Evolutionary conservation across 495 filamentous ascomycete species (phyloP).

Genomic region (Penicillium ochrochloron): DNA sequence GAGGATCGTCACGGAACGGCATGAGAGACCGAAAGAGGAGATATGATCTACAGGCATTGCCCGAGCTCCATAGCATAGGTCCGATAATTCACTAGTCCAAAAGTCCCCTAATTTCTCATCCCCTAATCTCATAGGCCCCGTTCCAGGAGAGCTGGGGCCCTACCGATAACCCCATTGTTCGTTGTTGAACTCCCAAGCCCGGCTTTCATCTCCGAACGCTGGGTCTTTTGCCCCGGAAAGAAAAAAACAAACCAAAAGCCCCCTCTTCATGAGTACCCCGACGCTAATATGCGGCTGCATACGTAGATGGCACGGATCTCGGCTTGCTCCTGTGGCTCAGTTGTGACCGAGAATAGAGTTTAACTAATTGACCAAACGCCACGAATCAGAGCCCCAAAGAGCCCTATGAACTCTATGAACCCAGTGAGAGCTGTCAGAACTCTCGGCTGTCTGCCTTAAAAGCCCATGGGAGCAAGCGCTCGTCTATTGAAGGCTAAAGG

Average conservation of each 20-base stretch:
- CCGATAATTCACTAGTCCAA: neutral
- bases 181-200: constrained; percentile 7
- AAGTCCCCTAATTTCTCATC: neutral
- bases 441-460: constrained; percentile 3
- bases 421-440: constrained; percentile 28
- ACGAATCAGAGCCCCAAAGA: constrained; percentile 13
- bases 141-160: neutral
- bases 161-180: too few species aligned
- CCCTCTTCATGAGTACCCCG: neutral
- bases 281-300: neutral
- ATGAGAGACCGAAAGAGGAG: neutral
- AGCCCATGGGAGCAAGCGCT: constrained; percentile 16
- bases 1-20: constrained; percentile 29
- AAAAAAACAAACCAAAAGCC: neutral
- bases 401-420: neutral
- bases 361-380: constrained; percentile 4
- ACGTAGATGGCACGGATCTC: neutral
- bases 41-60: neutral
- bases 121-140: neutral
- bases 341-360: constrained; percentile 12
- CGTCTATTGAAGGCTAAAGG: constrained; percentile 7
- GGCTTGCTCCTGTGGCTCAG: constrained; percentile 8
- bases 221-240: neutral
- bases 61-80: neutral
- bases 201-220: neutral